Conservation (phyloP, 352 stramenopile species). For the Peronospora tabacina region DNA sequence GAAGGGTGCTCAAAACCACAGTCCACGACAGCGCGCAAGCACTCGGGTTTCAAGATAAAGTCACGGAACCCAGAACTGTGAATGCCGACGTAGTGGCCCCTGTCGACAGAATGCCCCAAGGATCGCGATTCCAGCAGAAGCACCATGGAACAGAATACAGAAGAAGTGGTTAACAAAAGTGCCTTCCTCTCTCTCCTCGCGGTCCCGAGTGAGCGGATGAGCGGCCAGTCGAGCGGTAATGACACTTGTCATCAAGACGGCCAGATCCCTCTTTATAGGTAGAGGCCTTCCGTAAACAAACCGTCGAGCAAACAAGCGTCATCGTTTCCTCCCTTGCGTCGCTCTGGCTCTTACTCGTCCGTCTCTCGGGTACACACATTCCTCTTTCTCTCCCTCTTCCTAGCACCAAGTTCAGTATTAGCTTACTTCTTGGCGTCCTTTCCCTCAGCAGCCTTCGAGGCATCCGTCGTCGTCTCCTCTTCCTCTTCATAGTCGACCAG, state of each 20-base stretch:
- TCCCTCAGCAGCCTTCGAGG: conserved; percentile 63
- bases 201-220: conserved; percentile 17
- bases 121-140: conserved; percentile 19
- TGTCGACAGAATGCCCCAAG: conserved; percentile 36
- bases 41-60: conserved; percentile 99
- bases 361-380: conserved; percentile 15
- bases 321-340: conserved; percentile 13
- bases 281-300: conserved; percentile 17
- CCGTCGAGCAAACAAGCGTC: conserved; percentile 18
- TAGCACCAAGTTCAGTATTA: conserved; percentile 41
- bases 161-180: conserved; percentile 80
- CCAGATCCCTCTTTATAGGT: not conserved
- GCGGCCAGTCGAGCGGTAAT: conserved; percentile 16
- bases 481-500: conserved; percentile 87
- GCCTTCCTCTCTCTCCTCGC: conserved; percentile 13
- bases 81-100: conserved; percentile 99
- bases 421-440: conserved; percentile 87
- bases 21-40: conserved; percentile 96
- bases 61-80: conserved; percentile 99
- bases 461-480: conserved; percentile 74
- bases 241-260: conserved; percentile 24
- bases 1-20: conserved; percentile 99
- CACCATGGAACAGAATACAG: conserved; percentile 61
- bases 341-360: conserved; percentile 14
- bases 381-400: conserved; percentile 9